These are phyloP conservation scores for Gillenia trifoliata DNA, from an alignment of 306 rosid genomes.

Conservation along the genomic window DNA sequence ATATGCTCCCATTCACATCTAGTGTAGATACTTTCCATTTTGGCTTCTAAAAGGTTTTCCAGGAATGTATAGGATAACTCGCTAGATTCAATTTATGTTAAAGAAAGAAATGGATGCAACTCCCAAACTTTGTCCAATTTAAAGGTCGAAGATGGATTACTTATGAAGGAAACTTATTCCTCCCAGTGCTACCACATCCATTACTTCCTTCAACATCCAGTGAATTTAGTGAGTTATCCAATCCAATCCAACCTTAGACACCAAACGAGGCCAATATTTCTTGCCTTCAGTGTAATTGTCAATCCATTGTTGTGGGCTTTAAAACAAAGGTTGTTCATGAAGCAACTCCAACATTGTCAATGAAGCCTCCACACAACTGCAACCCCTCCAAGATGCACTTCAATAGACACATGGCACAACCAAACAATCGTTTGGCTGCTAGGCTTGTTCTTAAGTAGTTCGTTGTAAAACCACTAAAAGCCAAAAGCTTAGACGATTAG, in stretches of 20 bases:
- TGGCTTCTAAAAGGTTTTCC: neutral
- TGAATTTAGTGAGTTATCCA: no score
- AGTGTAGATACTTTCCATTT: neutral
- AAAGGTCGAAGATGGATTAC: no score
- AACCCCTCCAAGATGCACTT: neutral
- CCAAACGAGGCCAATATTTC: neutral
- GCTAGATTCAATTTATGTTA: no score
- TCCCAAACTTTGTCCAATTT: no score
- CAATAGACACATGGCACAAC: neutral
- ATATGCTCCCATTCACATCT: neutral
- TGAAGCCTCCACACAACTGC: neutral
- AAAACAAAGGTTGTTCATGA: neutral
- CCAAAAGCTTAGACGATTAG: neutral
- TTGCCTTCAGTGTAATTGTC: neutral
- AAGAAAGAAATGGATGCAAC: no score
- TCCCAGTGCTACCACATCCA: no score
- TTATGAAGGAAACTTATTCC: no score
- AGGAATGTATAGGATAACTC: no score
- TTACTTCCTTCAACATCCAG: no score
- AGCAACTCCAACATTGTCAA: neutral
- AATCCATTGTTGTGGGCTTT: neutral
- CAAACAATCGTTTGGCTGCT: neutral
- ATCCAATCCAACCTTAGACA: no score
- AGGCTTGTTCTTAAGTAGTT: neutral
- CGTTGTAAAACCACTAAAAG: neutral